These are phyloP conservation scores for Setaria viridis DNA, from an alignment of 202 grass and related monocot genomes.

Conservation along the genomic window DNA sequence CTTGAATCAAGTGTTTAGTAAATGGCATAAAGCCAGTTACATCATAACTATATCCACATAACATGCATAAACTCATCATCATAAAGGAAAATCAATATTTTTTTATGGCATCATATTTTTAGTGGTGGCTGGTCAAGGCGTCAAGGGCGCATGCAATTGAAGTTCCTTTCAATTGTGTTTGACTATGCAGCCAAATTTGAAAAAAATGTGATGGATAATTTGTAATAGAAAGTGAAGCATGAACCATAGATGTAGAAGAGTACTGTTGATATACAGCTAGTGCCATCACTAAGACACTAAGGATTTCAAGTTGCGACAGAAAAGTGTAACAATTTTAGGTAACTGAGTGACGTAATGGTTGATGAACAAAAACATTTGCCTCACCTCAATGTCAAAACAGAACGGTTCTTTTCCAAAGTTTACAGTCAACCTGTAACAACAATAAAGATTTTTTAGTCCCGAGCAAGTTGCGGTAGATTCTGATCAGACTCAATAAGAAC, in stretches of 20 bases:
- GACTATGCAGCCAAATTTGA: constrained; percentile 10
- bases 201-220: constrained; percentile 41
- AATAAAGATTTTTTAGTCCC: neutral
- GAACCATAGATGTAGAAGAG: neutral
- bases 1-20: constrained; percentile 15
- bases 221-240: constrained; percentile 23
- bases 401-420: constrained; percentile 95
- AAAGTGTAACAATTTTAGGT: constrained; percentile 28
- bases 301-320: neutral
- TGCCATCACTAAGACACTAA: neutral
- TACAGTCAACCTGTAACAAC: constrained; percentile 65
- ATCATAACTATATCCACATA: constrained; percentile 8
- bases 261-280: neutral
- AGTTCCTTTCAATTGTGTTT: neutral
- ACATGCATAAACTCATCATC: neutral
- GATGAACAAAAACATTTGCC: constrained; percentile 20
- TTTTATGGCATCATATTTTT: constrained; percentile 26
- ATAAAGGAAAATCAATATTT: constrained; percentile 6
- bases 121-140: neutral
- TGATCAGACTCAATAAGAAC: too few species aligned
- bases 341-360: constrained; percentile 20
- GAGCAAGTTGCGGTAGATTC: too few species aligned
- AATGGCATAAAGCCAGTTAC: constrained; percentile 2
- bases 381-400: constrained; percentile 93
- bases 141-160: neutral